Evolutionary conservation across 495 filamentous ascomycete species (phyloP).

Genomic region (Hyaloscypha variabilis): DNA sequence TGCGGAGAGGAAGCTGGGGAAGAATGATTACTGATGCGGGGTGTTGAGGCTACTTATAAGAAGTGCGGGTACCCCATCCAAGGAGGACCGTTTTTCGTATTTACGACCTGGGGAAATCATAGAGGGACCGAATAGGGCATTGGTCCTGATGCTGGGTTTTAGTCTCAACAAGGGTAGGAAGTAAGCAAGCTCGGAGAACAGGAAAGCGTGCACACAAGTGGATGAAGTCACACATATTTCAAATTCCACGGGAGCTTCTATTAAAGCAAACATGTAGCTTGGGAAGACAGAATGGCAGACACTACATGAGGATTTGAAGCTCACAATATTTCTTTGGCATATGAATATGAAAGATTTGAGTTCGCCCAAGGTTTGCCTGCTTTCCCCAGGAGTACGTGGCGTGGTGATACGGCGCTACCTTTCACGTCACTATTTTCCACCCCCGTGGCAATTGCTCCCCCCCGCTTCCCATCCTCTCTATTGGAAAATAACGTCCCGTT

Average conservation of each 20-base stretch:
- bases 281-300: background rate
- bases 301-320: background rate
- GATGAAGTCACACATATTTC: background rate
- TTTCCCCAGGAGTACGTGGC: too few species aligned
- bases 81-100: background rate
- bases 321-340: too few species aligned
- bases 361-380: too few species aligned
- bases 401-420: too few species aligned
- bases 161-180: background rate
- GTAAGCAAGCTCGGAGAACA: background rate
- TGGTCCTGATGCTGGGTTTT: background rate
- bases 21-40: slow-evolving; percentile 11
- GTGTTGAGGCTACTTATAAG: slow-evolving; percentile 7
- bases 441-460: background rate
- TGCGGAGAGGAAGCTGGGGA: background rate
- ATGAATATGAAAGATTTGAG: too few species aligned
- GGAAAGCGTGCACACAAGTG: background rate
- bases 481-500: background rate
- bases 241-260: background rate
- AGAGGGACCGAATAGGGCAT: background rate
- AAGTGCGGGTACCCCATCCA: background rate
- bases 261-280: background rate
- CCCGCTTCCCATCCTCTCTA: background rate
- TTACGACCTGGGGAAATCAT: background rate
- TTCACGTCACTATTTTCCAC: too few species aligned